Base-by-base conservation (phyloP, 768 basidiomycete genomes). In the Tylopilus subfusipes region DNA sequence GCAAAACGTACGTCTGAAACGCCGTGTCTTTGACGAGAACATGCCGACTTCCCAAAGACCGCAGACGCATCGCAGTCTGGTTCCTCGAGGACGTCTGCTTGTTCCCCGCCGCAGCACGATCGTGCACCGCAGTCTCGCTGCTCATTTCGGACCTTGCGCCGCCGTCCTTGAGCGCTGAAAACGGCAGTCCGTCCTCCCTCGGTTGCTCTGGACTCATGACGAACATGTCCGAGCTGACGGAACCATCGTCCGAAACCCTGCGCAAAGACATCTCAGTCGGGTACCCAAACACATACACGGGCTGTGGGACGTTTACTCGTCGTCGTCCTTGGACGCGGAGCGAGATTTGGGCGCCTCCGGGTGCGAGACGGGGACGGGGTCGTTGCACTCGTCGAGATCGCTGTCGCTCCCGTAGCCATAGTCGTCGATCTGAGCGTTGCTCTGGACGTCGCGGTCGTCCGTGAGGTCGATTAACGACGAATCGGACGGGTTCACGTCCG, bases 401-500 rank as follows among this genome's bases (percentile, higher is more conserved):
- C 72, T 73, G 50, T 73, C 72, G n/a, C 67, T 70, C 31, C 21
- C 62, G 39, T 71, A 73, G 5, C 60, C 72, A 45, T 72, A 70
- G 4, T 66, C 66, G 7, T 60, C 61, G 12, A 63, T 50, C 2
- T 2, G 24, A 39, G 42, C 31, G 21, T 47, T 10, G 18, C 31
- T 31, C 14, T 56, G 56, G 21, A 67, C 50, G 14, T 52, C 55
- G 8, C 46, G 48, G 19, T 46, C 48, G 11, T 46, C 54, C 27
- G 36, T 50, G 29, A 69, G 56, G 21, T 63, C 59, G 42, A 55
- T 34, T 27, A 63, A 45, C n/a, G 56, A 59, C 8, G 53, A 3
- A 18, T 61, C 61, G 1, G 56, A 56, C 18, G 57, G 40, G 45
- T 51, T 58, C 4, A 34, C 27, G 12, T 58, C 61, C 0, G 60